Evolutionary conservation across 2,329 filamentous ascomycete species (phyloP).

Genomic region (Phaeoacremonium minimum): DNA sequence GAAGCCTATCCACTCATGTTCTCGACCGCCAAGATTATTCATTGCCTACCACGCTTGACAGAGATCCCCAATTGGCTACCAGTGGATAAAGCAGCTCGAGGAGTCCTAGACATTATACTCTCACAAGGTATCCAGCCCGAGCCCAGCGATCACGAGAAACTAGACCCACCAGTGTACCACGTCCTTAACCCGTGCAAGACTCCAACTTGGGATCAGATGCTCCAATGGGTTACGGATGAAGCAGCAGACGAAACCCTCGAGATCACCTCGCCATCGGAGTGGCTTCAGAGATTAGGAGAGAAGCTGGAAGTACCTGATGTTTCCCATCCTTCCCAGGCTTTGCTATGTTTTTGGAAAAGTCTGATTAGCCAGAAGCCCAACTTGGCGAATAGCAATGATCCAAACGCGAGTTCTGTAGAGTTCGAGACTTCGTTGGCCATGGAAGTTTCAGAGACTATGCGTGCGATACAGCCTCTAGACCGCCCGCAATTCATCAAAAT

Average conservation of each 20-base stretch:
- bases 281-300: slow-evolving; percentile 33
- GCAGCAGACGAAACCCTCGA: slow-evolving; percentile 21
- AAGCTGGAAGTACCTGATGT: slow-evolving; percentile 19
- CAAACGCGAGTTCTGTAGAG: slow-evolving; percentile 5
- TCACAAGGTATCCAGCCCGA: slow-evolving; percentile 10
- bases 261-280: slow-evolving; percentile 31
- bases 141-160: slow-evolving; percentile 14
- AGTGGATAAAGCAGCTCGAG: slow-evolving; percentile 36
- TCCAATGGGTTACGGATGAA: slow-evolving; percentile 32
- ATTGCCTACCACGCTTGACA: slow-evolving; percentile 32
- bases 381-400: slow-evolving; percentile 4
- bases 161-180: slow-evolving; percentile 33
- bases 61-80: slow-evolving; percentile 38
- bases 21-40: slow-evolving; percentile 28
- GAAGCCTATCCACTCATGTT: slow-evolving; percentile 47
- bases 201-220: slow-evolving; percentile 39
- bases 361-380: too few relatives aligned
- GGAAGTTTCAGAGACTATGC: slow-evolving; percentile 25
- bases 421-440: slow-evolving; percentile 29
- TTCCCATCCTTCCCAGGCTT: slow-evolving; percentile 33
- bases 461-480: slow-evolving; percentile 27
- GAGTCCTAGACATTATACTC: slow-evolving; percentile 36
- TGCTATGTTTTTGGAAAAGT: slow-evolving; percentile 49
- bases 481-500: slow-evolving; percentile 14
- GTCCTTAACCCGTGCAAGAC: slow-evolving; percentile 38